A percentile compares a stretch with the other conserved stretches of the same genome.
Evolutionary conservation across 2,329 filamentous ascomycete genomes (phyloP).

Genomic region (Diaporthe aspalathi): DNA sequence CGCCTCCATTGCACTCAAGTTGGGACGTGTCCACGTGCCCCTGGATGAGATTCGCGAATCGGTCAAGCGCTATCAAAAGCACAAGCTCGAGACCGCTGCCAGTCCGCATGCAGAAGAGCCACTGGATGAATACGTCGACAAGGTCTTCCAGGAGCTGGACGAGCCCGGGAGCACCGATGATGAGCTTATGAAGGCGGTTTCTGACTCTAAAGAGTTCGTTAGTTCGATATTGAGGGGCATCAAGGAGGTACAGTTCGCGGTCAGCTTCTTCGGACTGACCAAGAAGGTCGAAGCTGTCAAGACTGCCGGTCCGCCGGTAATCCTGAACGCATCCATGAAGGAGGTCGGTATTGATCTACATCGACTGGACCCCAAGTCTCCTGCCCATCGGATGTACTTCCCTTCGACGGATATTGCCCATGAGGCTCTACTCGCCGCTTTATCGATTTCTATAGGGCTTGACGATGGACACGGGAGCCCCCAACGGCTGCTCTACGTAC

Average conservation of each 20-base stretch:
- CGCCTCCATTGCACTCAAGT: slow-evolving; percentile 88
- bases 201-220: slow-evolving; percentile 92
- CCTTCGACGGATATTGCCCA: slow-evolving; percentile 92
- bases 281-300: slow-evolving; percentile 79
- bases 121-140: slow-evolving; percentile 74
- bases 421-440: slow-evolving; percentile 89
- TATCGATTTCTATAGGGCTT: slow-evolving; percentile 91
- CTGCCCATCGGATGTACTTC: slow-evolving; percentile 98
- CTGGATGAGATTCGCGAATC: slow-evolving; percentile 85
- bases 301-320: slow-evolving; percentile 75
- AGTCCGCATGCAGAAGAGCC: slow-evolving; percentile 54
- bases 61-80: slow-evolving; percentile 65
- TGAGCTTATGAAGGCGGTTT: slow-evolving; percentile 82
- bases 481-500: slow-evolving; percentile 90
- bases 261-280: slow-evolving; percentile 89
- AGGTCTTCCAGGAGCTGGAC: slow-evolving; percentile 80
- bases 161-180: slow-evolving; percentile 74
- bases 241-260: slow-evolving; percentile 94
- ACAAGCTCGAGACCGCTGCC: slow-evolving; percentile 51
- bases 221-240: slow-evolving; percentile 91
- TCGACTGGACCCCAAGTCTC: slow-evolving; percentile 89
- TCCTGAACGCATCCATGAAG: slow-evolving; percentile 92
- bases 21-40: slow-evolving; percentile 89
- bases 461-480: slow-evolving; percentile 90
- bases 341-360: slow-evolving; percentile 95